Percentiles rank a stretch among this genome's conserved stretches.
phyloP scores from a whole-genome alignment of 352 stramenopile species.

The Peronospora destructor region DNA sequence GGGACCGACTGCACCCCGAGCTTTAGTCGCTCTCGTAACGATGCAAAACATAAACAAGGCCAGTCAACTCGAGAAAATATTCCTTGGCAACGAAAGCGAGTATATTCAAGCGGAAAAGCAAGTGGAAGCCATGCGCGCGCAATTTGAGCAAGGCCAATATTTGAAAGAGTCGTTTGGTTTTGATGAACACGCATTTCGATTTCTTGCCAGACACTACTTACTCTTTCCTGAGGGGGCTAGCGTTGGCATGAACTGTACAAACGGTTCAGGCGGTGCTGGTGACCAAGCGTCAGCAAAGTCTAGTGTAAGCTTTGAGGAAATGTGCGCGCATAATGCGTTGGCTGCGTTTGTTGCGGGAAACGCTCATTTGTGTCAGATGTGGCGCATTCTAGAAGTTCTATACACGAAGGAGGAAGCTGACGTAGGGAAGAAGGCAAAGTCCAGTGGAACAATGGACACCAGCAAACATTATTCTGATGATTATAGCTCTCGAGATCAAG shows the following conservation, averaged over 20 bases:
- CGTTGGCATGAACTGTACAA: not conserved
- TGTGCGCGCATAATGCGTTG: slow-evolving; percentile 80
- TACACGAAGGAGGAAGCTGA: slow-evolving; percentile 41
- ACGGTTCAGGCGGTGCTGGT: slow-evolving; percentile 5
- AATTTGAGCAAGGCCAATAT: slow-evolving; percentile 61
- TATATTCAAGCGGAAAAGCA: slow-evolving; percentile 50
- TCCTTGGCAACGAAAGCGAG: slow-evolving; percentile 51
- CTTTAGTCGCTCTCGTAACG: slow-evolving; percentile 59
- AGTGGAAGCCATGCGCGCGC: slow-evolving; percentile 48
- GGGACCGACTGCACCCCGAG: slow-evolving; percentile 30
- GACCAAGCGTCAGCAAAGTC: slow-evolving; percentile 3
- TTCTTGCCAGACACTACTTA: slow-evolving; percentile 70
- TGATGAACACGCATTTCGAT: slow-evolving; percentile 79
- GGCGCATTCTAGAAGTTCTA: slow-evolving; percentile 77
- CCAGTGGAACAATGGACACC: slow-evolving; percentile 2
- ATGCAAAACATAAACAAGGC: slow-evolving; percentile 70
- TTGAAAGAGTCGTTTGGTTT: slow-evolving; percentile 81
- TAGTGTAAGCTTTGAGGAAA: slow-evolving; percentile 50
- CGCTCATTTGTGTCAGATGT: slow-evolving; percentile 75
- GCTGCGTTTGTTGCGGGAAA: slow-evolving; percentile 71
- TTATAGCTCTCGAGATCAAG: slow-evolving; percentile 13
- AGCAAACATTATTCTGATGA: slow-evolving; percentile 10
- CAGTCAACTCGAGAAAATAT: slow-evolving; percentile 59
- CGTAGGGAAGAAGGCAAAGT: not conserved
- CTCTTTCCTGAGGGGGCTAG: slow-evolving; percentile 27